These are phyloP conservation scores for Centella asiatica DNA, from an alignment of 129 eudicot species.

Conservation along the genomic window DNA sequence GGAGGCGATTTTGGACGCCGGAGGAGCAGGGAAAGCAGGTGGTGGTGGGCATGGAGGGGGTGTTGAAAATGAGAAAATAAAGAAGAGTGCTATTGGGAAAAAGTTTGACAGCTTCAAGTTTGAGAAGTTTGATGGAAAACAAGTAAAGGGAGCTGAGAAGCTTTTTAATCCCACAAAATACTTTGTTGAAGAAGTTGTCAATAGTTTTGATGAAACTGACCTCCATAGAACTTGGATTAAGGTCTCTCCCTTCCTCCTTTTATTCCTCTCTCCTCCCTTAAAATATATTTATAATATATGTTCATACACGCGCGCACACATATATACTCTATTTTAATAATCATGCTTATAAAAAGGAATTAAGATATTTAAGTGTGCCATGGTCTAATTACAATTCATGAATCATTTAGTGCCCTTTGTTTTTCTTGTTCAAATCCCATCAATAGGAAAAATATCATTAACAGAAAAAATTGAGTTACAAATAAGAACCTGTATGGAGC, in stretches of 20 bases:
- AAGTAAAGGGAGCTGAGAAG: slow-evolving; percentile 36
- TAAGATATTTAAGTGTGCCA: too few species aligned
- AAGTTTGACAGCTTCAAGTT: slow-evolving; percentile 41
- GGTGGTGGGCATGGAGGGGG: slow-evolving; percentile 7
- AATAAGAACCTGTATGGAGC: too few species aligned
- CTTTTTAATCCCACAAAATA: slow-evolving; percentile 63
- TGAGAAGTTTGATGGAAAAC: slow-evolving; percentile 33
- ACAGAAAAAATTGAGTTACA: too few species aligned
- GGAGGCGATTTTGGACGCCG: slow-evolving; percentile 9
- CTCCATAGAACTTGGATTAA: slow-evolving; percentile 80
- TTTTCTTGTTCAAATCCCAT: too few species aligned
- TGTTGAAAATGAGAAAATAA: neutral
- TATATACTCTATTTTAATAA: too few species aligned
- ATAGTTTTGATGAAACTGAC: slow-evolving; percentile 68
- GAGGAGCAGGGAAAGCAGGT: slow-evolving; percentile 20
- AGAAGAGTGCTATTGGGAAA: slow-evolving; percentile 12
- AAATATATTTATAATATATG: neutral
- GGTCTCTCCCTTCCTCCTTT: slow-evolving; percentile 19
- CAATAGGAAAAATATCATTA: too few species aligned
- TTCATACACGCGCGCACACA: neutral
- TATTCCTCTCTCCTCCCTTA: neutral
- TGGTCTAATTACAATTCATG: too few species aligned
- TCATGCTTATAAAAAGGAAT: too few species aligned
- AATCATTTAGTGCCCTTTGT: too few species aligned
- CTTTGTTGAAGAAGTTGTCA: slow-evolving; percentile 77